Percentiles rank a stretch among this genome's conserved stretches.
Conservation (phyloP, 805 yeast genomes). For the Myxozyma geophila region DNA sequence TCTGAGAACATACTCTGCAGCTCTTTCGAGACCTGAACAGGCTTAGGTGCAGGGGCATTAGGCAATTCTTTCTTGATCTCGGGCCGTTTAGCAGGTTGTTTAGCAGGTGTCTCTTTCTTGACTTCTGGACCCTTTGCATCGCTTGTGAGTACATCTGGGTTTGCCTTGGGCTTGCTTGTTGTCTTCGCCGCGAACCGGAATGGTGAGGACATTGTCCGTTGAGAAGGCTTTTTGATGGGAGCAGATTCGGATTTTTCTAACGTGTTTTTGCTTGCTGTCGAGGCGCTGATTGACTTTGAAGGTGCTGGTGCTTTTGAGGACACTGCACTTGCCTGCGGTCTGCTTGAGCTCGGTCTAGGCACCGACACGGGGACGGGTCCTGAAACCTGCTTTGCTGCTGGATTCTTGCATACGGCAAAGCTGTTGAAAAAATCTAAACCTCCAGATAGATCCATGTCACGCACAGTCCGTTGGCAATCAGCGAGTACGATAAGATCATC, state of each 20-base stretch:
- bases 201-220: conserved; percentile 10
- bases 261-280: neutral
- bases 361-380: neutral
- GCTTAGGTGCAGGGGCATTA: neutral
- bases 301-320: neutral
- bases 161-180: conserved; percentile 7
- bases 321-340: neutral
- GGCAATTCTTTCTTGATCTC: neutral
- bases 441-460: conserved; percentile 14
- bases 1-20: conserved; percentile 24
- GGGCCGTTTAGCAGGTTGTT: neutral
- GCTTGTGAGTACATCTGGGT: neutral
- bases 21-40: conserved; percentile 1
- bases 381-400: conserved; percentile 4
- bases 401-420: conserved; percentile 15
- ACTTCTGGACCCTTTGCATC: neutral
- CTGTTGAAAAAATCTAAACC: conserved; percentile 8
- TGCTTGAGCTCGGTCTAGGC: neutral
- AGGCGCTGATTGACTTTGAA: neutral
- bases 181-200: conserved; percentile 16
- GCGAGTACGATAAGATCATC: conserved; percentile 20
- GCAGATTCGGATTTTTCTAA: neutral
- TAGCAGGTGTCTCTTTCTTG: too few species aligned
- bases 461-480: conserved; percentile 26
- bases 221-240: conserved; percentile 1